These are phyloP conservation scores for Botrytis fabae DNA, from an alignment of 2,329 filamentous ascomycete species.

Conservation along the genomic window DNA sequence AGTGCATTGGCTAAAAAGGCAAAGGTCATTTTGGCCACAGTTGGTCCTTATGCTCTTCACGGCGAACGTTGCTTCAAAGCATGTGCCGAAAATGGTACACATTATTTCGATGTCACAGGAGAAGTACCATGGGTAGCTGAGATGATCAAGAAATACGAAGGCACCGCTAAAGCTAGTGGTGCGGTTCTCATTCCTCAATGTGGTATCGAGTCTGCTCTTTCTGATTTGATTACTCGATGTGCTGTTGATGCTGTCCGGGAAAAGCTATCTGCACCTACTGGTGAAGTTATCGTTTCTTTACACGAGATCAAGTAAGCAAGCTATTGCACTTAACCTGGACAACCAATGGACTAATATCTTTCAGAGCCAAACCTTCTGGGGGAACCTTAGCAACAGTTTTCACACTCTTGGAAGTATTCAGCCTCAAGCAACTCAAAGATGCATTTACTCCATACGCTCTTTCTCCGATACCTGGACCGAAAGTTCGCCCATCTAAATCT, in stretches of 20 bases:
- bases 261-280: slow-evolving; percentile 50
- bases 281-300: slow-evolving; percentile 55
- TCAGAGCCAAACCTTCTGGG: slow-evolving; percentile 57
- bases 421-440: slow-evolving; percentile 49
- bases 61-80: slow-evolving; percentile 61
- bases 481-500: slow-evolving; percentile 28
- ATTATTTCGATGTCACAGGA: slow-evolving; percentile 65
- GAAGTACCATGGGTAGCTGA: slow-evolving; percentile 57
- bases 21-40: slow-evolving; percentile 56
- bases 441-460: slow-evolving; percentile 54
- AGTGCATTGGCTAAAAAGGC: slow-evolving; percentile 55
- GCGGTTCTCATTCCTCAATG: slow-evolving; percentile 62
- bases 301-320: slow-evolving; percentile 48
- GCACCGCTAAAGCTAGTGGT: slow-evolving; percentile 52
- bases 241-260: slow-evolving; percentile 51
- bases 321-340: neutral
- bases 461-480: slow-evolving; percentile 52
- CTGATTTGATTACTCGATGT: slow-evolving; percentile 59
- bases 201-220: slow-evolving; percentile 62
- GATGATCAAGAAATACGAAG: slow-evolving; percentile 62
- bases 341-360: slow-evolving; percentile 17
- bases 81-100: slow-evolving; percentile 62
- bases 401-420: slow-evolving; percentile 55
- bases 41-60: slow-evolving; percentile 58
- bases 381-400: slow-evolving; percentile 70